Base-by-base conservation (phyloP, 805 yeast genomes). In the Metschnikowia continentalis region DNA sequence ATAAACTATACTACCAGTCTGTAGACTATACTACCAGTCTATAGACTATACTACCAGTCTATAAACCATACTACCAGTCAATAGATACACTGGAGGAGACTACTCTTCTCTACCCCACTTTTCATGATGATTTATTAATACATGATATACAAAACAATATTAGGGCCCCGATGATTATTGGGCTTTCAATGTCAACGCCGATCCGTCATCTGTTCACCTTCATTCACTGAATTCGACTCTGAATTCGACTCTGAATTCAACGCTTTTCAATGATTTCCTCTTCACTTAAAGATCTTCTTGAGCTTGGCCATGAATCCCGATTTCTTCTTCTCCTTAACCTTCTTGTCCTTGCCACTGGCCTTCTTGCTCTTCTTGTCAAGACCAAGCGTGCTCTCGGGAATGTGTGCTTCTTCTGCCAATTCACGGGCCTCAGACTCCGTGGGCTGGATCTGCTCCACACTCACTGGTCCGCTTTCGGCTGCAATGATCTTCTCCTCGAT, bases 381-480 rank as follows among this genome's bases (percentile, higher is more conserved):
- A 23, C 46, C 40, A 26, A 23, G 46, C 38, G 22, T 19, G 35
- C 47, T 32, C 38, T 43, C 32, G 6, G 53, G 53, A 33, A 62
- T 49, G 47, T 60, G 56, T 30, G 73, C 76, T 52, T 71, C 71
- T 50, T 66, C 62, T 23, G 71, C 64, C 51, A 71, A 66, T 56
- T 64, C 62, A 42, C 63, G 65, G 36, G 69, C 71, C 61, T 74
- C 75, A 30, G 71, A 64, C 32, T 62, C 67, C 35, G 74, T 69
- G 19, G 77, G 77, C 57, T 71, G 61, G 57, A 74, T 67, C 59
- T 74, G 76, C 61, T 73, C 77, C 37, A 73, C 65, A 30, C 68
- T 63, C 14, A 69, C 71, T 39, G 67, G 70, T 36, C 68, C 70
- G 33, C 65, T 65, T 55, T 65, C 73, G 48, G 63, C 61, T 43